A percentile compares a stretch with the other conserved stretches of the same genome.
phyloP scores from a whole-genome alignment of 192 early-diverging fungal genomes.

The Umbelopsis isabellina region DNA sequence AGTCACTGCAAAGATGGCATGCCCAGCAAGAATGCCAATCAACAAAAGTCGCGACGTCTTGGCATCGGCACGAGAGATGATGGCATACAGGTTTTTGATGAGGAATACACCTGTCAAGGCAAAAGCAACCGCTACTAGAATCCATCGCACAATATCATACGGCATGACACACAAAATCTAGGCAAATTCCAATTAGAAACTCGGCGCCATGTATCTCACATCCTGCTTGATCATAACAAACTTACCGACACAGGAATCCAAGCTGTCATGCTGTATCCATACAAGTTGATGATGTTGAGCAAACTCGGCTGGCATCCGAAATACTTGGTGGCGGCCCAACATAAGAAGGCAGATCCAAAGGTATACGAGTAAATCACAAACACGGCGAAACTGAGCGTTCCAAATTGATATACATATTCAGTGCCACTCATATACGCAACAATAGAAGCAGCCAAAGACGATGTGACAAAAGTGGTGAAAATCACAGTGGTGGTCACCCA shows the following conservation, averaged over 20 bases:
- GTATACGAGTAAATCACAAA: conserved; percentile 85
- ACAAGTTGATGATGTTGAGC: conserved; percentile 84
- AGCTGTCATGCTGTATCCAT: conserved; percentile 89
- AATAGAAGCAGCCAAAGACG: conserved; percentile 86
- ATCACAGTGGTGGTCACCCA: conserved; percentile 99
- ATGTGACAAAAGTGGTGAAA: conserved; percentile 93
- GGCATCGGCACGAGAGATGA: conserved; percentile 70
- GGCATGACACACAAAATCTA: conserved; percentile 85
- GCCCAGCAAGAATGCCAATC: conserved; percentile 64
- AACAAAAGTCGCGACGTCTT: conserved; percentile 71
- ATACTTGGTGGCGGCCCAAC: conserved; percentile 87
- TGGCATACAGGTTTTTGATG: conserved; percentile 59
- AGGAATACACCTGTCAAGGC: conserved; percentile 69
- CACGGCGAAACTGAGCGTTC: conserved; percentile 79
- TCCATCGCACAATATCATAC: conserved; percentile 80
- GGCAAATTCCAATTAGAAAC: background rate
- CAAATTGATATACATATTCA: conserved; percentile 78
- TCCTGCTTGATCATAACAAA: background rate
- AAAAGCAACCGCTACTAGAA: conserved; percentile 76
- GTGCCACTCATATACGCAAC: conserved; percentile 61
- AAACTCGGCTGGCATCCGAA: conserved; percentile 82
- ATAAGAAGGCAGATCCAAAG: conserved; percentile 64
- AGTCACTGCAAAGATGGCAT: conserved; percentile 71
- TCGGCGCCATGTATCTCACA: no score
- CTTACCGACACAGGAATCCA: conserved; percentile 92